Conservation (phyloP, 345 rosid species). For the Boechera divaricarpa region DNA sequence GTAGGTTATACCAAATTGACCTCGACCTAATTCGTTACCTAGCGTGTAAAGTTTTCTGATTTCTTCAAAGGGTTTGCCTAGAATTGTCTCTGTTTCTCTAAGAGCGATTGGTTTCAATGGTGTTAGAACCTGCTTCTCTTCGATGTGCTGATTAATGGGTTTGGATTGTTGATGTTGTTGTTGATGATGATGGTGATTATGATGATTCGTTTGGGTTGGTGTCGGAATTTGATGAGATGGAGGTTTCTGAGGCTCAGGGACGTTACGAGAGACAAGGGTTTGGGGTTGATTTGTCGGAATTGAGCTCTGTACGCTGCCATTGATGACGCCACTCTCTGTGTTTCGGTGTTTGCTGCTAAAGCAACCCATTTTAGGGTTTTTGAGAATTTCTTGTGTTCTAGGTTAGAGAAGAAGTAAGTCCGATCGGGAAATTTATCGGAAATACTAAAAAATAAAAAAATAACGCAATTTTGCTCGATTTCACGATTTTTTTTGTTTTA, state of each 20-base stretch:
- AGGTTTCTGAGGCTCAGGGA: conserved; percentile 41
- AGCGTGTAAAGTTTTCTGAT: too few relatives aligned
- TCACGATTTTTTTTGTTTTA: background rate
- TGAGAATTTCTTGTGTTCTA: conserved; percentile 35
- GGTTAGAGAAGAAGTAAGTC: conserved; percentile 19
- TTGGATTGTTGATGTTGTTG: too few relatives aligned
- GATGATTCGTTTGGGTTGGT: conserved; percentile 19
- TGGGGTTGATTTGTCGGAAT: conserved; percentile 34
- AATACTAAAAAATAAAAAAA: too few relatives aligned
- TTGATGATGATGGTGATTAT: too few relatives aligned
- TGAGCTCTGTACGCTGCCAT: conserved; percentile 43
- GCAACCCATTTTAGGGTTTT: conserved; percentile 60
- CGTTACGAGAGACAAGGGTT: conserved; percentile 30
- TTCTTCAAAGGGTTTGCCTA: too few relatives aligned
- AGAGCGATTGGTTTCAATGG: too few relatives aligned
- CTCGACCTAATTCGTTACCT: too few relatives aligned
- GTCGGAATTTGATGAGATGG: conserved; percentile 31
- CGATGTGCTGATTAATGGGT: too few relatives aligned
- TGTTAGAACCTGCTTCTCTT: too few relatives aligned
- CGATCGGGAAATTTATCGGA: background rate
- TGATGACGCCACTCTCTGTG: conserved; percentile 39
- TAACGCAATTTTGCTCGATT: background rate
- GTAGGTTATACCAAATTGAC: too few relatives aligned
- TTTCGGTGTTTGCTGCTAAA: conserved; percentile 52
- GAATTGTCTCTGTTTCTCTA: too few relatives aligned